Base-by-base conservation (phyloP, 2,329 filamentous ascomycete species). In the Talaromyces sp. region DNA sequence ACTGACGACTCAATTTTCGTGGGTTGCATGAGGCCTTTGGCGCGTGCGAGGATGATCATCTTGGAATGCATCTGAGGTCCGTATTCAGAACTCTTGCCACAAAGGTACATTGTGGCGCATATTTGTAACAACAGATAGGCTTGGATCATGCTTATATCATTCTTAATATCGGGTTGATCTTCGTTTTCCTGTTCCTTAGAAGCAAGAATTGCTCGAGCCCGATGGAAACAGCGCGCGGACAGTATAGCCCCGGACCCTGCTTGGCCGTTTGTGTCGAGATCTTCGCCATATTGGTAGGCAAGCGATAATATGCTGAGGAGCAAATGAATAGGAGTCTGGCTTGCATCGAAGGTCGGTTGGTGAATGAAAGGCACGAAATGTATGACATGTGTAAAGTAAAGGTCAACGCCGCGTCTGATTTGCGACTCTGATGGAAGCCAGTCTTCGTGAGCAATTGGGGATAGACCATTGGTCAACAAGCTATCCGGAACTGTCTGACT, bases 21-120 rank as follows among this genome's bases (percentile, higher is more conserved):
- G 3, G 75, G 73, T 21, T 77, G 75, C 66, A 73, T 77, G n/a
- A 79, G 60, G 0, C 75, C 72, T 4, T 67, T 67, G 5, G 74
- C 64, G 0, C 78, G 71, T 1, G 74, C 72, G 0, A 80, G 72
- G 0, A 75, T 72, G 16, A 80, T 76, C 70, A 79, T 77, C 9
- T 70, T 72, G 0, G 74, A 71, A 58, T 80, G 78, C 68, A 78
- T 75, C 31, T 75, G 73, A 12, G 77, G 70, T 2, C 73, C 76
- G 25, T 71, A 72, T 1, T 69, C 66, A 0, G 76, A 77, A 56
- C 73, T 66, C 1, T 69, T 63, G 0, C 76, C 75, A 63, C 76
- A 78, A 25, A 79, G 70, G 60, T 79, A 79, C 70, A 80, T 75
- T 71, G 79, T 79, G n/a, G 77, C 71, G 58, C 70, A 78, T 7